phyloP scores from a whole-genome alignment of 306 rosid genomes.

The Mimosa bimucronata region DNA sequence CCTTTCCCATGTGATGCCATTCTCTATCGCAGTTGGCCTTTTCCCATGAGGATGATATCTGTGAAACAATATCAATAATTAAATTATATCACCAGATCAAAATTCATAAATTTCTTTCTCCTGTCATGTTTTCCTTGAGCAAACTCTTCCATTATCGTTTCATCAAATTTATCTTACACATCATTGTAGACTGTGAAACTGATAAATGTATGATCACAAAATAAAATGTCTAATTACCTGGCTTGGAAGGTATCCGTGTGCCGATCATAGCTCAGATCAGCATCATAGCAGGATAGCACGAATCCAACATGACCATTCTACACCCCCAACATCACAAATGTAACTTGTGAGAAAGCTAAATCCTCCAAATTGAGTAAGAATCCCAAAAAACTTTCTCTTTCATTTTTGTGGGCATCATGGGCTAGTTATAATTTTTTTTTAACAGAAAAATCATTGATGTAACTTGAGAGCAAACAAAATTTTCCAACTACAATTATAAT shows the following conservation, averaged over 20 bases:
- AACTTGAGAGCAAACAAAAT: not conserved
- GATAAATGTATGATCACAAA: slow-evolving; percentile 22
- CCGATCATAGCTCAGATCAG: slow-evolving; percentile 83
- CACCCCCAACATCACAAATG: slow-evolving; percentile 33
- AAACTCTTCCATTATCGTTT: slow-evolving; percentile 12
- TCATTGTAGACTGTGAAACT: not conserved
- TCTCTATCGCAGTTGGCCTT: slow-evolving; percentile 70
- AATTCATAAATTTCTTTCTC: not conserved
- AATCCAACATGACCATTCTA: slow-evolving; percentile 98
- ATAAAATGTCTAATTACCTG: slow-evolving; percentile 57
- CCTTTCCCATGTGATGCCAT: slow-evolving; percentile 80
- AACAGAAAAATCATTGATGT: not conserved
- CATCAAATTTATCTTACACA: not conserved
- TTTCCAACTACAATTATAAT: not conserved
- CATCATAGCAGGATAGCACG: slow-evolving; percentile 96
- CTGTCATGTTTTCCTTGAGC: not conserved
- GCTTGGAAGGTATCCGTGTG: slow-evolving; percentile 87
- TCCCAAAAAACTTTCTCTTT: not conserved
- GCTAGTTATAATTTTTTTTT: not conserved
- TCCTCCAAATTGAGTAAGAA: not conserved
- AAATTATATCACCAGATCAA: slow-evolving; percentile 38
- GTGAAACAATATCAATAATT: slow-evolving; percentile 34
- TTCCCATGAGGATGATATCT: slow-evolving; percentile 97
- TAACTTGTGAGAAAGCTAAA: slow-evolving; percentile 19
- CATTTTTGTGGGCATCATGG: not conserved